Conservation (phyloP, 73 alveolate genomes). For the Blepharisma japonicum region DNA sequence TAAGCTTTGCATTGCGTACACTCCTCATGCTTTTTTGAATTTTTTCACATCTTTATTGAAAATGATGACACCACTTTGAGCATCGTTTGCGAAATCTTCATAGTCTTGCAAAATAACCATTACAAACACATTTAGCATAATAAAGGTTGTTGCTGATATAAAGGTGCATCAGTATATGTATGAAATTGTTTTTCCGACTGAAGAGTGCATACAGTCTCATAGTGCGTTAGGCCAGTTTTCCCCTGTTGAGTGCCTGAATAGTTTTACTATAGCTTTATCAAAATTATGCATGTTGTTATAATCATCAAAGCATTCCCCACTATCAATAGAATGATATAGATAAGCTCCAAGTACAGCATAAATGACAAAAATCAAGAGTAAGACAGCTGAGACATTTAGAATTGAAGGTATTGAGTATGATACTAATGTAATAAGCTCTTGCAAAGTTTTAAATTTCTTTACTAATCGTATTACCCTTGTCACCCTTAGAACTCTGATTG, state of each 20-base stretch:
- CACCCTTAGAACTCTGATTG: slow-evolving; percentile 87
- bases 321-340: slow-evolving; percentile 61
- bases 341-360: slow-evolving; percentile 88
- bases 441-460: slow-evolving; percentile 77
- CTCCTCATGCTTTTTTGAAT: slow-evolving; percentile 42
- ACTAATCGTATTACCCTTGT: slow-evolving; percentile 81
- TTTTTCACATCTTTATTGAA: slow-evolving; percentile 48
- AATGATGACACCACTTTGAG: slow-evolving; percentile 54
- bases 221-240: slow-evolving; percentile 80
- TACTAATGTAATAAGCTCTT: slow-evolving; percentile 74
- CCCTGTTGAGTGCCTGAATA: slow-evolving; percentile 85
- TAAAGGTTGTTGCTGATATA: slow-evolving; percentile 40
- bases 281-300: slow-evolving; percentile 74
- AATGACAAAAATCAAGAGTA: slow-evolving; percentile 82
- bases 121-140: slow-evolving; percentile 69
- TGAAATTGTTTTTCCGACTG: slow-evolving; percentile 34
- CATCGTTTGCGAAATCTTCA: slow-evolving; percentile 53
- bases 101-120: slow-evolving; percentile 60
- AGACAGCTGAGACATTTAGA: slow-evolving; percentile 78
- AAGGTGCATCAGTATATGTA: slow-evolving; percentile 51
- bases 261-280: slow-evolving; percentile 61
- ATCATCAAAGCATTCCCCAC: slow-evolving; percentile 57
- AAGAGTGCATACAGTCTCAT: slow-evolving; percentile 49
- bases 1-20: slow-evolving; percentile 20
- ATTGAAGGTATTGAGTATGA: slow-evolving; percentile 86